Base-by-base conservation (phyloP, 2,329 filamentous ascomycete genomes). In the Coleophoma eucalyptorum region DNA sequence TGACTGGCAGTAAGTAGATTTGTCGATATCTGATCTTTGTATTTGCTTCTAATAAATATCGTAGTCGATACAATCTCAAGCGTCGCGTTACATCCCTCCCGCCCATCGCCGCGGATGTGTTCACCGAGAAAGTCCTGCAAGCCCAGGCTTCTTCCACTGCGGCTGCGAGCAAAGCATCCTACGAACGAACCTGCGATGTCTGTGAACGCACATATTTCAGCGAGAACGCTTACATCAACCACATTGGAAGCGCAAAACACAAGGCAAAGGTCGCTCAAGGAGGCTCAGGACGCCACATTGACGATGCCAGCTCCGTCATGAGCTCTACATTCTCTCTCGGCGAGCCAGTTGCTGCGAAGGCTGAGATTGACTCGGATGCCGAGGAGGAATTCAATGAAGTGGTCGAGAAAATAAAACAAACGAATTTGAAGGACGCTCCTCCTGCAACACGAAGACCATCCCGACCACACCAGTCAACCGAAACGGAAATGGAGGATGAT, bases 141-240 rank as follows among this genome's bases (percentile, higher is more conserved):
- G 93, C 92, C 57, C 90, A 95, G 66, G 92, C 92, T 26, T 84
- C 82, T 7, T 88, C 91, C 15, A 89, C 81, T 40, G 90, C 90
- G 33, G 90, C 93, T 56, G 90, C 91, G 50, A 89, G 91, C 55
- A 90, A 90, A 70, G 93, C 92, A 4, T 84, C 89, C 13, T 97
- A 92, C 65, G 90, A 97, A 68, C 91, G 88, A 65, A 73, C 77
- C 31, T 99, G 94, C 70, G 76, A 83, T 3, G 79, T 85, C 18
- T 99, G 94, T 74, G 81, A 88, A 64, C 96, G 96, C 75, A 91
- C 88, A 13, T 99, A 96, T 70, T 97, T 87, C 75, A 97, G 92
- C 72, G 90, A 97, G 66, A 97, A 97, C 72, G 93, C 94, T 33
- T 97, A 88, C 70, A 84, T 86, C 65, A 99, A 97, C 71, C 94